phyloP scores from a whole-genome alignment of 768 basidiomycete species.

The Phlebiopsis gigantea region DNA sequence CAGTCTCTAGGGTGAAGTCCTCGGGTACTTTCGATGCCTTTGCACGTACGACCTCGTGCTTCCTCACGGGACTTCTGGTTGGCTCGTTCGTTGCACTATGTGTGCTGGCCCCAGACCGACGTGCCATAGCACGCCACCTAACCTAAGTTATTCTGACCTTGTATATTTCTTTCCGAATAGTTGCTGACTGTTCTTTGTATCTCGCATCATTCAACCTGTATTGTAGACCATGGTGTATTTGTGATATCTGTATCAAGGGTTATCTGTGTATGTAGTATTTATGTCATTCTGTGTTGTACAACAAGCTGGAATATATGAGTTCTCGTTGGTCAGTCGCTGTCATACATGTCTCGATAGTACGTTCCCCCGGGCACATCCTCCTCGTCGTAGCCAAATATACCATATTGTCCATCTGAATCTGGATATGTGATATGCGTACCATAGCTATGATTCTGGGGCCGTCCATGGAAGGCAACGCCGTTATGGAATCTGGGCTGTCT shows the following conservation, averaged over 20 bases:
- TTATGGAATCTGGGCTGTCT: no score
- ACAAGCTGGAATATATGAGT: neutral
- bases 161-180: conserved; percentile 3
- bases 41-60: conserved; percentile 36
- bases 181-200: neutral
- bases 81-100: conserved; percentile 53
- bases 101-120: conserved; percentile 40
- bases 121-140: conserved; percentile 33
- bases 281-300: neutral
- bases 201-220: neutral
- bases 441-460: no score
- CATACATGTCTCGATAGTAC: neutral
- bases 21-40: conserved; percentile 12
- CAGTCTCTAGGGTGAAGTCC: neutral
- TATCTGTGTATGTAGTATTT: neutral
- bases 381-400: no score
- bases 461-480: no score
- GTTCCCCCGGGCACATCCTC: neutral
- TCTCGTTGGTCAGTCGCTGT: neutral
- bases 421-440: no score
- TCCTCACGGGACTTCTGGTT: conserved; percentile 54
- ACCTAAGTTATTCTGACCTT: conserved; percentile 10
- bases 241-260: neutral
- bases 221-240: neutral
- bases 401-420: no score